A percentile compares a stretch with the other conserved stretches of the same genome.
phyloP scores from a whole-genome alignment of 2,329 filamentous ascomycete genomes.

The Fusarium guadeloupense region DNA sequence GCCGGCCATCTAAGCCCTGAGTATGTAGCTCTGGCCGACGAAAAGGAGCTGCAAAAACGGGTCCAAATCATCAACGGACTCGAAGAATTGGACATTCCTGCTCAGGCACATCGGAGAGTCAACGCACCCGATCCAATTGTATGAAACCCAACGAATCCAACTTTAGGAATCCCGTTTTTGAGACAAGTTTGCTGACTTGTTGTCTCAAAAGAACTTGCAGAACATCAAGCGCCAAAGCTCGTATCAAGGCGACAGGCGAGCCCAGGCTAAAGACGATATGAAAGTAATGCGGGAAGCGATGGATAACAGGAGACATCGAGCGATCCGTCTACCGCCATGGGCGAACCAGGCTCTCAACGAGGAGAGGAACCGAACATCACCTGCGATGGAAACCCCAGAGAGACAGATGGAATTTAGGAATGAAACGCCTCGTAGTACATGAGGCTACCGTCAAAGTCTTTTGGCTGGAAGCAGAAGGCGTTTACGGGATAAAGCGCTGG shows the following conservation, averaged over 20 bases:
- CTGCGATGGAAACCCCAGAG: slow-evolving; percentile 16
- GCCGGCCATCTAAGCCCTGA: slow-evolving; percentile 39
- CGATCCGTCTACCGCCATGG: slow-evolving; percentile 45
- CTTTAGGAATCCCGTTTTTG: background rate
- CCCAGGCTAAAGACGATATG: slow-evolving; percentile 43
- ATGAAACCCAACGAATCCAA: slow-evolving; percentile 33
- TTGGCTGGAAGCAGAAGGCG: slow-evolving; percentile 1
- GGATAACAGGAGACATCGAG: slow-evolving; percentile 42
- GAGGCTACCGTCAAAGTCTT: background rate
- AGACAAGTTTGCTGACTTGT: slow-evolving; percentile 20
- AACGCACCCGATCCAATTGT: slow-evolving; percentile 46
- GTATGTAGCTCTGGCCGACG: slow-evolving; percentile 44
- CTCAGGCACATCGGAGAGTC: slow-evolving; percentile 30
- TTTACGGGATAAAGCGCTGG: slow-evolving; percentile 7
- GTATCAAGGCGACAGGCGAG: slow-evolving; percentile 13
- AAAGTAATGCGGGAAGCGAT: slow-evolving; percentile 48
- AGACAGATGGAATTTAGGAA: background rate
- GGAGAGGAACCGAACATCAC: slow-evolving; percentile 20
- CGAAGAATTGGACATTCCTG: slow-evolving; percentile 39
- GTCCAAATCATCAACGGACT: slow-evolving; percentile 41
- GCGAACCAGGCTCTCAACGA: slow-evolving; percentile 44
- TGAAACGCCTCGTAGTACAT: background rate
- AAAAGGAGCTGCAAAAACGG: slow-evolving; percentile 41
- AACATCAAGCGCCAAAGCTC: slow-evolving; percentile 42
- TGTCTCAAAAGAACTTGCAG: slow-evolving; percentile 45